Evolutionary conservation across 2,329 filamentous ascomycete species (phyloP), one percentile per base, ranked within the genome.

Genomic region (Bipolaris sorokiniana): DNA sequence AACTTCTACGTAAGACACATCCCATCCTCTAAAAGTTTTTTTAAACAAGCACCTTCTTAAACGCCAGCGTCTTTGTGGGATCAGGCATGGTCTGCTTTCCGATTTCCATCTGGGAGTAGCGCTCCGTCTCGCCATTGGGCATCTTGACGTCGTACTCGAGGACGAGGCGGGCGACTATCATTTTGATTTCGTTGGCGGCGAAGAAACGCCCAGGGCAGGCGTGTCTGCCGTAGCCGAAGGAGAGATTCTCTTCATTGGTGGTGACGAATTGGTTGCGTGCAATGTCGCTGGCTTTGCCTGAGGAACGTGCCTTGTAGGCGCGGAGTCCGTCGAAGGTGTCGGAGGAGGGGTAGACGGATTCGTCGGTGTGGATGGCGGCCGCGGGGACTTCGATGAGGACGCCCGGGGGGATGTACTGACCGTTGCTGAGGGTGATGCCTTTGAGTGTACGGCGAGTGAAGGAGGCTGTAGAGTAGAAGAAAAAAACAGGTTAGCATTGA

Each of bases 381-480:
- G 68, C 56, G 36, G 73, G 68, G 3, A 66, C 62, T 61, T 77
- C 75, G 41, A 79, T 61, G 7, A 63, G 50, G 22, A 68, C 66
- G 34, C 77, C 77, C 1, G 70, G 58, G 0, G 77, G 77, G 5
- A 78, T 68, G 55, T 79, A 76, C 46, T 84, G 81, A 15, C 84
- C 84, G 66, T 83, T 83, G 42, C 83, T 84, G 1, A 86, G 80
- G 2, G 78, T 79, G 63, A 86, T 78, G 3, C 80, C 76, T 62
- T 80, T 78, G 34, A 82, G 71, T 9, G 84, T 82, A 60, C 81
- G 83, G 56, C 83, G 82, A 22, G 70, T 68, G 69, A 85, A 85
- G 2, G 82, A 79, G 1, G 75, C 67, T 69, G 36, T 9, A 16
- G 42, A 45, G 26, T 15, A 45, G 15, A 41, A 11, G 9, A 11